phyloP scores from a whole-genome alignment of 75 land plant species.

The Pinus tabuliformis region DNA sequence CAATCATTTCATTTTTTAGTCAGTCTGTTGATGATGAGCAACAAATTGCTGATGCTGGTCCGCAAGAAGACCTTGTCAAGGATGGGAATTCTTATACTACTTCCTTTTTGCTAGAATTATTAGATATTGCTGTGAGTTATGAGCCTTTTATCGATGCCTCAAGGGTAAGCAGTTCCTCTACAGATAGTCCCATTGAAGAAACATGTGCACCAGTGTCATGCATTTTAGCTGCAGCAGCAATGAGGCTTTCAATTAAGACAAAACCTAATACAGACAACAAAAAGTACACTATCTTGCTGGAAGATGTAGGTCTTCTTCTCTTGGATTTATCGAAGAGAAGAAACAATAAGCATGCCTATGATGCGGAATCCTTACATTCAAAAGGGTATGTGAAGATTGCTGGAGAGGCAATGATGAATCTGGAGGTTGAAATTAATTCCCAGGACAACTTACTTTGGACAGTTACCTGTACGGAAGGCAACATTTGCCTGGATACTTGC shows the following conservation, averaged over 20 bases:
- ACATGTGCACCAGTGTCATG: slow-evolving; percentile 52
- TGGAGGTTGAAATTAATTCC: slow-evolving; percentile 46
- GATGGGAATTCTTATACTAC: slow-evolving; percentile 5
- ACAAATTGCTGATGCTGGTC: not conserved
- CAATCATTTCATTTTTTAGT: slow-evolving; percentile 58
- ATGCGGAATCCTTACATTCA: slow-evolving; percentile 45
- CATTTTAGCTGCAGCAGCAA: slow-evolving; percentile 78
- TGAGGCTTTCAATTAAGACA: slow-evolving; percentile 56
- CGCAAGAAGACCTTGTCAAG: not conserved
- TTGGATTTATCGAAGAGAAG: slow-evolving; percentile 25
- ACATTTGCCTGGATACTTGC: slow-evolving; percentile 72
- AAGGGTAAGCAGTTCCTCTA: not conserved
- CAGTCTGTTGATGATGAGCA: slow-evolving; percentile 17
- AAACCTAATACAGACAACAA: slow-evolving; percentile 17
- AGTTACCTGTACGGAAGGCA: slow-evolving; percentile 63
- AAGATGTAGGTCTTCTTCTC: slow-evolving; percentile 88
- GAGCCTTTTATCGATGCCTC: slow-evolving; percentile 53
- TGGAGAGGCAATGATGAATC: slow-evolving; percentile 64
- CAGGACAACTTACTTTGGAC: slow-evolving; percentile 62
- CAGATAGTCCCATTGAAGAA: slow-evolving; percentile 8
- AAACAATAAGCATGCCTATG: slow-evolving; percentile 23
- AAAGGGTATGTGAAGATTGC: slow-evolving; percentile 89
- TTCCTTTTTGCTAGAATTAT: slow-evolving; percentile 73
- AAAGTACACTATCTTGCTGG: slow-evolving; percentile 55
- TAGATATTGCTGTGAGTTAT: slow-evolving; percentile 88